phyloP scores from a whole-genome alignment of 371 early-diverging fungal genomes.

The Massospora cicadina region DNA sequence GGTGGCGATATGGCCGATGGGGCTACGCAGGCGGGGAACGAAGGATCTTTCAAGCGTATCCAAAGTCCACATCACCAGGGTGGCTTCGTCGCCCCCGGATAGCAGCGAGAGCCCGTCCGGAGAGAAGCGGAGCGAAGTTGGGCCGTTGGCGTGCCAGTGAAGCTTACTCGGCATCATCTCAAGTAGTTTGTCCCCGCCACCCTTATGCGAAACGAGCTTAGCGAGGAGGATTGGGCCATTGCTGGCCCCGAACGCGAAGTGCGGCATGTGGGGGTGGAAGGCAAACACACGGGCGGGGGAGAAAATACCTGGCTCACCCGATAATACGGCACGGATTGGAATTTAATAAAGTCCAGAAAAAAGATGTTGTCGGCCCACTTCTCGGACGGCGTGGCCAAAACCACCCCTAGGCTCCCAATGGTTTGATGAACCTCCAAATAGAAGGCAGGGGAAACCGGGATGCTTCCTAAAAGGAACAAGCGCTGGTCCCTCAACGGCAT shows the following conservation, averaged over 20 bases:
- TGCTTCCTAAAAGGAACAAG: not conserved
- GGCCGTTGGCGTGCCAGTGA: constrained; percentile 1
- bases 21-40: not conserved
- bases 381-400: not conserved
- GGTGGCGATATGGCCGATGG: not conserved
- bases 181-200: not conserved
- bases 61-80: constrained; percentile 1
- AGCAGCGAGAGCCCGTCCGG: constrained; percentile 1
- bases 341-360: not conserved
- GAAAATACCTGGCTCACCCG: not conserved
- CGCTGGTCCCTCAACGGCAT: not conserved
- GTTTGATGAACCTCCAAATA: not conserved
- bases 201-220: not conserved
- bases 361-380: not conserved
- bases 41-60: not conserved
- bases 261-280: not conserved
- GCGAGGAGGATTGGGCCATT: not conserved
- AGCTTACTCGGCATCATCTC: not conserved
- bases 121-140: constrained; percentile 1
- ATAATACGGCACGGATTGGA: not conserved
- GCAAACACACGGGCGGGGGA: not conserved
- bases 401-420: not conserved
- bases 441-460: not conserved
- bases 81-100: constrained; percentile 3
- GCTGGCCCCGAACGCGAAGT: not conserved